These are phyloP conservation scores for Penicillium mononematosum DNA, from an alignment of 495 filamentous ascomycete genomes.

Conservation along the genomic window DNA sequence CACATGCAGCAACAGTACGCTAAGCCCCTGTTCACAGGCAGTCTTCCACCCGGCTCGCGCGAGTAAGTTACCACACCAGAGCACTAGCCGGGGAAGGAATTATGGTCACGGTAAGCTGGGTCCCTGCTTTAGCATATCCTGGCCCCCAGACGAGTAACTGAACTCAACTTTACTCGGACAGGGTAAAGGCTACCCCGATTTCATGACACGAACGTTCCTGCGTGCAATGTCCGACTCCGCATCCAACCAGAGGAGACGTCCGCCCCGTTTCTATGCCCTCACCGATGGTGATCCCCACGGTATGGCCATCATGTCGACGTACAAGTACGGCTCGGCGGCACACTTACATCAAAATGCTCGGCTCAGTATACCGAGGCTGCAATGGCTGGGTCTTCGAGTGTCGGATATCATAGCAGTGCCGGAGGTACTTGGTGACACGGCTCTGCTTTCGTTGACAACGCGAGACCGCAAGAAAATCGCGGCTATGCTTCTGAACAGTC, in stretches of 20 bases:
- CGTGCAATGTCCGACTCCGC: conserved; percentile 33
- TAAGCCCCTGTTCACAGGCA: conserved; percentile 55
- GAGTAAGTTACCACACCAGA: conserved; percentile 50
- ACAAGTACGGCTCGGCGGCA: conserved; percentile 76
- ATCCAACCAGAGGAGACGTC: conserved; percentile 15
- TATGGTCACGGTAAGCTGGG: conserved; percentile 62
- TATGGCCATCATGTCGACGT: conserved; percentile 79
- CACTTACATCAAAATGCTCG: conserved; percentile 68
- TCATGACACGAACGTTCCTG: conserved; percentile 70
- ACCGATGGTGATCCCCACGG: conserved; percentile 90
- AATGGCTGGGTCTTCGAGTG: conserved; percentile 74
- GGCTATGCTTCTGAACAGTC: conserved; percentile 59
- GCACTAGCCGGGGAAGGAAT: conserved; percentile 57
- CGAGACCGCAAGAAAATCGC: conserved; percentile 68
- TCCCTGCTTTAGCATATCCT: too few relatives aligned
- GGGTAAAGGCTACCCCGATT: conserved; percentile 93
- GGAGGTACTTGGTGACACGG: conserved; percentile 29
- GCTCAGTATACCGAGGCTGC: conserved; percentile 55
- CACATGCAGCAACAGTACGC: background rate
- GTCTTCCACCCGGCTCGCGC: conserved; percentile 69
- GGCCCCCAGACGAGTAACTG: background rate
- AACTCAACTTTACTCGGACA: background rate
- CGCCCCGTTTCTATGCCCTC: conserved; percentile 60
- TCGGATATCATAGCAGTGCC: conserved; percentile 49
- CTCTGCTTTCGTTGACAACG: conserved; percentile 54